These are phyloP conservation scores for Termitomyces sp. DNA, from an alignment of 768 basidiomycete species.

Conservation along the genomic window DNA sequence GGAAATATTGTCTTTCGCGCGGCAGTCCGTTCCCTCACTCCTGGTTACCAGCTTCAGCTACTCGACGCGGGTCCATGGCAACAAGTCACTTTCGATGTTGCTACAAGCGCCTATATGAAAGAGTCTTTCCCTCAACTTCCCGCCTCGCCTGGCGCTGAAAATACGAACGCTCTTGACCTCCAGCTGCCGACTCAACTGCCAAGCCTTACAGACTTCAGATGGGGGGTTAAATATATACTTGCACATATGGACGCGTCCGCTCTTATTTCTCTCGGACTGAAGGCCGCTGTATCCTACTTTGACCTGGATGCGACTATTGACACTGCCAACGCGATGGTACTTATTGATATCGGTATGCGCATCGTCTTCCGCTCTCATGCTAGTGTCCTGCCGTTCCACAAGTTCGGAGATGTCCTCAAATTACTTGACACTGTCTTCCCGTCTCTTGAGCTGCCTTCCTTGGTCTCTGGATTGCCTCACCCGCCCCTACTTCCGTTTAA, in stretches of 20 bases:
- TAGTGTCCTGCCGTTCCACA: background rate
- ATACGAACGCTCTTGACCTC: background rate
- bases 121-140: background rate
- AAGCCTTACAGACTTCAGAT: background rate
- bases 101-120: background rate
- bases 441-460: background rate
- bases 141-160: background rate
- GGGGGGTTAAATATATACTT: background rate
- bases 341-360: background rate
- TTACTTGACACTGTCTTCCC: conserved; percentile 3
- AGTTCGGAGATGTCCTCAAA: conserved; percentile 1
- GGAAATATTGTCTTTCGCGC: conserved; percentile 6
- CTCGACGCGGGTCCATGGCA: background rate
- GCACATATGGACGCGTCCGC: conserved; percentile 3
- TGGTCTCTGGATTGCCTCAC: background rate
- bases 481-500: background rate
- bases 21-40: conserved; percentile 5
- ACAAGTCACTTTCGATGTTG: background rate
- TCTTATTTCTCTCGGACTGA: conserved; percentile 1
- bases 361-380: background rate
- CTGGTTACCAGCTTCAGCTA: background rate
- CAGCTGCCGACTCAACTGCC: background rate
- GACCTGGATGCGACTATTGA: background rate
- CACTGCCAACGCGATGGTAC: background rate
- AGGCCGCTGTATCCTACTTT: background rate